A percentile compares a stretch with the other conserved stretches of the same genome.
These are phyloP conservation scores for Kazachstania taianensis DNA, from an alignment of 805 yeast species.

Conservation along the genomic window DNA sequence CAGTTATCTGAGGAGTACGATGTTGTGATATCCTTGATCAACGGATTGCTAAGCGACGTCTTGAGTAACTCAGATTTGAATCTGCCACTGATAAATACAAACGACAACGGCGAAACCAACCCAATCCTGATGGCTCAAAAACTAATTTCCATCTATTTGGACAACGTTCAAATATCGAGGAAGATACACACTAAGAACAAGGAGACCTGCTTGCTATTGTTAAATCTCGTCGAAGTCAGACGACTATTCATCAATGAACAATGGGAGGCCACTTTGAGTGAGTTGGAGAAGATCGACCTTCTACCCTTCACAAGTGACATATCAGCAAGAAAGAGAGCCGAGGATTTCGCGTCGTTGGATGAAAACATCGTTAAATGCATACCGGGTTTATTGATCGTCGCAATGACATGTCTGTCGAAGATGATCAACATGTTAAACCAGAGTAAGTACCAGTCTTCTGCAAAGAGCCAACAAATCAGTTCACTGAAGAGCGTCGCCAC, in stretches of 20 bases:
- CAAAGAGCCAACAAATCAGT: conserved; percentile 43
- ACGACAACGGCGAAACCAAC: conserved; percentile 36
- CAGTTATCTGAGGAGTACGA: conserved; percentile 84
- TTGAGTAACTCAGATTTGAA: conserved; percentile 62
- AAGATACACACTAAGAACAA: conserved; percentile 45
- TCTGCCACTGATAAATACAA: conserved; percentile 34
- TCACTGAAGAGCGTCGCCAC: conserved; percentile 57
- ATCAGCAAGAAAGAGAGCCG: conserved; percentile 56
- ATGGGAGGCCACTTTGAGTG: conserved; percentile 48
- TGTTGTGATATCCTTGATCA: conserved; percentile 65
- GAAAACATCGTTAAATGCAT: conserved; percentile 68
- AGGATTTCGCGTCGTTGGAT: conserved; percentile 53
- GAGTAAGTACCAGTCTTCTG: conserved; percentile 34
- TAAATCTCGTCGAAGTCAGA: conserved; percentile 61
- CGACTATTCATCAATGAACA: conserved; percentile 44
- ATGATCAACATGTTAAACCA: conserved; percentile 35
- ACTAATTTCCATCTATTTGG: conserved; percentile 31
- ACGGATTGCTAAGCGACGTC: conserved; percentile 67
- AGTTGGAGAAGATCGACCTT: conserved; percentile 50
- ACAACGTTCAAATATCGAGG: conserved; percentile 50
- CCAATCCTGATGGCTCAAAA: conserved; percentile 32
- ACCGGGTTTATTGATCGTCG: conserved; percentile 69
- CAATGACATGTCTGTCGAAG: conserved; percentile 67
- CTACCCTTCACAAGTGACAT: conserved; percentile 55
- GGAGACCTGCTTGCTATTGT: conserved; percentile 53